Conservation (phyloP, 768 basidiomycete species). For the Hericium rajendrae region DNA sequence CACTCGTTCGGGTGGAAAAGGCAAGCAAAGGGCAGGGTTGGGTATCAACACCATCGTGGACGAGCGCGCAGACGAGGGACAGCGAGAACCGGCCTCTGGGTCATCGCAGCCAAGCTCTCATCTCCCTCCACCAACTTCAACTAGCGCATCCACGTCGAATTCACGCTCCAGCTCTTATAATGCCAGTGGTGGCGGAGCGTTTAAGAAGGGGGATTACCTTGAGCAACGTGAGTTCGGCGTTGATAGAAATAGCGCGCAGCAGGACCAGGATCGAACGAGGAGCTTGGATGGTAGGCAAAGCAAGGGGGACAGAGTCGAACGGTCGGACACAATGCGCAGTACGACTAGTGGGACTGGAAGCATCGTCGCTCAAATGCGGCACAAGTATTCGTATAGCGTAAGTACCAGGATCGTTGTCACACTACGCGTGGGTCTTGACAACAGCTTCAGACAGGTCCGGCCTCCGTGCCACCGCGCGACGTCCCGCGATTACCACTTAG, state of each 20-base stretch:
- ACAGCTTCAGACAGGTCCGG: slow-evolving; percentile 33
- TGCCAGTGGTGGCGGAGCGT: neutral
- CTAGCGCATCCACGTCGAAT: neutral
- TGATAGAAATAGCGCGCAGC: slow-evolving; percentile 8
- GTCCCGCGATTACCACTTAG: slow-evolving; percentile 54
- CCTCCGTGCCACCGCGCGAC: slow-evolving; percentile 50
- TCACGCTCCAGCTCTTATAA: slow-evolving; percentile 7
- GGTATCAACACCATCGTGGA: neutral
- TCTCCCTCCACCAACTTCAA: neutral
- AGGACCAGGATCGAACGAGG: slow-evolving; percentile 16
- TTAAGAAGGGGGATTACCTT: slow-evolving; percentile 13
- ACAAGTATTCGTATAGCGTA: slow-evolving; percentile 50
- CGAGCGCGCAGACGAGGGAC: neutral
- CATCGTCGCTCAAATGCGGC: slow-evolving; percentile 61
- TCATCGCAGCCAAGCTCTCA: neutral
- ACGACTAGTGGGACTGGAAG: slow-evolving; percentile 28
- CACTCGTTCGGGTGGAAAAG: no score
- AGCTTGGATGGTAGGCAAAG: slow-evolving; percentile 4
- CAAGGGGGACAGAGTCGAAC: slow-evolving; percentile 26
- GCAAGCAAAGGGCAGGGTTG: neutral
- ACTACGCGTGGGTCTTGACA: neutral
- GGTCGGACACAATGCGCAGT: slow-evolving; percentile 43
- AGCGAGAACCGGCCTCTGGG: neutral
- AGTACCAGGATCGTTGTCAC: slow-evolving; percentile 15
- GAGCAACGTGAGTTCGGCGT: slow-evolving; percentile 21